A percentile compares a stretch with the other conserved stretches of the same genome.
Conservation (phyloP, 257 asterid genomes). For the Jacaranda mimosifolia region DNA sequence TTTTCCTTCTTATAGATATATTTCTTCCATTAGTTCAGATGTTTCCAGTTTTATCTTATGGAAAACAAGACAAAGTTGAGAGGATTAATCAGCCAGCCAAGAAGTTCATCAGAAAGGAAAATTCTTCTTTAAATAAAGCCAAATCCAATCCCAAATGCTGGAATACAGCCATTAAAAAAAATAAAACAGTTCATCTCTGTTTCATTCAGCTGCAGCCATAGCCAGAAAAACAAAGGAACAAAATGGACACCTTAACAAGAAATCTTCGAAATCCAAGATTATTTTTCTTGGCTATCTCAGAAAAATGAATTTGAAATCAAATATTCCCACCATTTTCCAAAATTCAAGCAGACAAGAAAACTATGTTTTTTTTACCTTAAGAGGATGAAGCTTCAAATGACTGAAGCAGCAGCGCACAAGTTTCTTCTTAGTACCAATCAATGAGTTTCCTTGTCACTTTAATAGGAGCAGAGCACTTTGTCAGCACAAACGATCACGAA, state of each 20-base stretch:
- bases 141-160: too few relatives aligned
- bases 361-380: constrained; percentile 14
- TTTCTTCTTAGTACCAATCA: constrained; percentile 13
- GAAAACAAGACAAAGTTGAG: too few relatives aligned
- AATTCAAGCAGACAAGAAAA: background rate
- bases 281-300: background rate
- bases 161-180: background rate
- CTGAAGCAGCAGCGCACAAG: background rate
- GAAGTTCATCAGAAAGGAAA: too few relatives aligned
- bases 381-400: constrained; percentile 15
- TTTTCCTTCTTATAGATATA: too few relatives aligned
- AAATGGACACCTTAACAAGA: background rate
- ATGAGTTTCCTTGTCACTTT: background rate
- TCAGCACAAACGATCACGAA: constrained; percentile 4
- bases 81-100: too few relatives aligned
- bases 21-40: too few relatives aligned
- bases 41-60: too few relatives aligned
- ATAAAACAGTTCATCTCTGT: background rate
- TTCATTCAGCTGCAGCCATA: too few relatives aligned
- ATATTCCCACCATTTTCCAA: background rate
- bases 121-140: too few relatives aligned
- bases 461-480: background rate
- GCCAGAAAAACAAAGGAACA: background rate
- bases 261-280: background rate
- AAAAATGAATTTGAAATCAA: background rate